phyloP scores from a whole-genome alignment of 352 stramenopile genomes.

The Pythium biforme region DNA sequence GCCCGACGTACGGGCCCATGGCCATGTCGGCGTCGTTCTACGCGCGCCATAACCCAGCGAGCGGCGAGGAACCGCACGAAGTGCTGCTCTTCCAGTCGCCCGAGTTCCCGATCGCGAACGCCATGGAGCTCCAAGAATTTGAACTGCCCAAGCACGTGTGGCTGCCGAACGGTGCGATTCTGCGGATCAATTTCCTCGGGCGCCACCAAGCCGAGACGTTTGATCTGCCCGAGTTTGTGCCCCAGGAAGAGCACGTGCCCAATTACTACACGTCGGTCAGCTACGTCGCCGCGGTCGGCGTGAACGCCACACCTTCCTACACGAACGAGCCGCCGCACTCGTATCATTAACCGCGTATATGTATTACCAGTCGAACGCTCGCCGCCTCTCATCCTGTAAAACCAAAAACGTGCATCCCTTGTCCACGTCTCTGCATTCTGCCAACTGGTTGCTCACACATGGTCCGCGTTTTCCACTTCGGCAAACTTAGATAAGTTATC shows the following conservation, averaged over 20 bases:
- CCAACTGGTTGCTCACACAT: no score
- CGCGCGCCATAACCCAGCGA: constrained; percentile 12
- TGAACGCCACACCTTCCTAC: constrained; percentile 3
- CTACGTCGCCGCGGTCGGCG: constrained; percentile 7
- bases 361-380: background rate
- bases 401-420: no score
- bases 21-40: constrained; percentile 58
- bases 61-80: constrained; percentile 2
- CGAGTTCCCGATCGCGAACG: constrained; percentile 49
- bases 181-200: constrained; percentile 25
- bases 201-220: constrained; percentile 32
- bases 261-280: constrained; percentile 18
- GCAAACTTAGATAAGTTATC: no score
- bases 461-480: no score
- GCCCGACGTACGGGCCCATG: constrained; percentile 61
- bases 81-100: constrained; percentile 55
- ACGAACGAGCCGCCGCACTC: background rate
- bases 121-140: constrained; percentile 70
- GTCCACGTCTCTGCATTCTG: no score
- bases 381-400: background rate
- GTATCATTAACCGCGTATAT: background rate
- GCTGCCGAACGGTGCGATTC: constrained; percentile 28
- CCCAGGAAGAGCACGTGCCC: constrained; percentile 33
- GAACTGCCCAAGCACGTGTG: constrained; percentile 46
- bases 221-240: constrained; percentile 24